Evolutionary conservation across 2,329 filamentous ascomycete species (phyloP).

Genomic region (Zymoseptoria ardabiliae): DNA sequence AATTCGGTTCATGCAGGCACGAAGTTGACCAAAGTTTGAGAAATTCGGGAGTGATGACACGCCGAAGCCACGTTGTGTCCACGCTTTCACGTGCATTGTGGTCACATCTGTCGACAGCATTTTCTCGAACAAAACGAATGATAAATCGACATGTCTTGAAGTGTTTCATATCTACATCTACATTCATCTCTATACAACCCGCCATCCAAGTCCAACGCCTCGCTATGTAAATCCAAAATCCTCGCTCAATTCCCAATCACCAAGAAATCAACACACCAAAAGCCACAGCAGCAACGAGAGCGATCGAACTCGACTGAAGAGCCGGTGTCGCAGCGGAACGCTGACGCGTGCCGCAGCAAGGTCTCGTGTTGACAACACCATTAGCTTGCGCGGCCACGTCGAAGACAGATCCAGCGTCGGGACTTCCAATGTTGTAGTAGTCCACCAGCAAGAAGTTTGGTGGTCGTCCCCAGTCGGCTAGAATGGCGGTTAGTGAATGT

Average conservation of each 20-base stretch:
- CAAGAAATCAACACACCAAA: not conserved
- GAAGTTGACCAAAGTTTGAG: not conserved
- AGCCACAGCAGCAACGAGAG: slow-evolving; percentile 8
- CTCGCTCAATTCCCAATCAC: not conserved
- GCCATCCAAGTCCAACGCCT: not conserved
- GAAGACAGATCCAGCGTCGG: slow-evolving; percentile 64
- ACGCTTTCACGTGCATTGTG: not conserved
- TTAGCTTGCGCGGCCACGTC: slow-evolving; percentile 64
- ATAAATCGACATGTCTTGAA: too few species aligned
- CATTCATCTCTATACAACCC: not conserved
- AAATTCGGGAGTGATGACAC: not conserved
- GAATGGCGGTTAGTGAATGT: slow-evolving; percentile 9
- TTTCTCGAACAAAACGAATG: too few species aligned
- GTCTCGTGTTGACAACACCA: slow-evolving; percentile 59
- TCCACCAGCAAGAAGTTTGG: slow-evolving; percentile 78
- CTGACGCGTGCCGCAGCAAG: slow-evolving; percentile 47
- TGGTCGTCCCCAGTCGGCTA: slow-evolving; percentile 54
- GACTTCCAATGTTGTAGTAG: slow-evolving; percentile 68
- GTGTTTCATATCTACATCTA: not conserved
- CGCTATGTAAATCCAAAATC: not conserved
- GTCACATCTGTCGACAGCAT: too few species aligned
- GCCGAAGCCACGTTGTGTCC: not conserved
- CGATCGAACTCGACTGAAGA: slow-evolving; percentile 5
- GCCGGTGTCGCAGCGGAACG: slow-evolving; percentile 1
- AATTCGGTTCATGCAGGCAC: not conserved